Evolutionary conservation across 345 rosid species (phyloP).

Genomic region (Jatropha curcas): DNA sequence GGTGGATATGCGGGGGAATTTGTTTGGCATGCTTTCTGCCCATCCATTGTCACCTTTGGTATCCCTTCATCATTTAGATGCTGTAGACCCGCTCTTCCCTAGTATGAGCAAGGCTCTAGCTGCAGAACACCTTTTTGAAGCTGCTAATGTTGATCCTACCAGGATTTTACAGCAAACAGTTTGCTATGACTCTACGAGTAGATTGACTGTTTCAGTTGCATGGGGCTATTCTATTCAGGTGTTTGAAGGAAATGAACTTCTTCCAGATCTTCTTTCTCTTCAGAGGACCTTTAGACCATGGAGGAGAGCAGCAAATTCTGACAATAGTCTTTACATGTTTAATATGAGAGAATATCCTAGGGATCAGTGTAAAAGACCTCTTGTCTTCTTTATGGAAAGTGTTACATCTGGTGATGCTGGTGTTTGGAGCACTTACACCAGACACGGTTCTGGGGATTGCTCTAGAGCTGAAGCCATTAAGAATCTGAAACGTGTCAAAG

Average conservation of each 20-base stretch:
- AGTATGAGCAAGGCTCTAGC: slow-evolving; percentile 53
- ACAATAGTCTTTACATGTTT: slow-evolving; percentile 58
- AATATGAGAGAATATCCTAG: slow-evolving; percentile 69
- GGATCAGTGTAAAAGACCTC: slow-evolving; percentile 67
- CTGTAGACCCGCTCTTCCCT: slow-evolving; percentile 77
- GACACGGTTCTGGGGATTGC: slow-evolving; percentile 50
- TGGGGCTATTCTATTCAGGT: slow-evolving; percentile 94
- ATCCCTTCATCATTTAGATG: slow-evolving; percentile 93
- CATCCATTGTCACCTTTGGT: slow-evolving; percentile 78
- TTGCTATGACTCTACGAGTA: slow-evolving; percentile 62
- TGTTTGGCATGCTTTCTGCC: slow-evolving; percentile 76
- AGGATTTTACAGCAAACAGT: slow-evolving; percentile 87
- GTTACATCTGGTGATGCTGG: slow-evolving; percentile 46
- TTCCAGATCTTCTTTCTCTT: slow-evolving; percentile 66
- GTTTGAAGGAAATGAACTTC: slow-evolving; percentile 64
- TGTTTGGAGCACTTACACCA: slow-evolving; percentile 58
- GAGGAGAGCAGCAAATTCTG: slow-evolving; percentile 59
- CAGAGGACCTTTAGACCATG: slow-evolving; percentile 75
- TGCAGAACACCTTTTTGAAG: slow-evolving; percentile 52
- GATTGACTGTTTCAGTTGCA: slow-evolving; percentile 65
- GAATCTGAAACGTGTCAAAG: slow-evolving; percentile 46
- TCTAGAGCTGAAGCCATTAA: slow-evolving; percentile 40
- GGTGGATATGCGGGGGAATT: slow-evolving; percentile 82
- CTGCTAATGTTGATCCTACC: slow-evolving; percentile 59
- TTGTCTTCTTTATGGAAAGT: slow-evolving; percentile 58